Evolutionary conservation across 2,329 filamentous ascomycete species (phyloP).

Genomic region (Aspergillus hiratsukae): DNA sequence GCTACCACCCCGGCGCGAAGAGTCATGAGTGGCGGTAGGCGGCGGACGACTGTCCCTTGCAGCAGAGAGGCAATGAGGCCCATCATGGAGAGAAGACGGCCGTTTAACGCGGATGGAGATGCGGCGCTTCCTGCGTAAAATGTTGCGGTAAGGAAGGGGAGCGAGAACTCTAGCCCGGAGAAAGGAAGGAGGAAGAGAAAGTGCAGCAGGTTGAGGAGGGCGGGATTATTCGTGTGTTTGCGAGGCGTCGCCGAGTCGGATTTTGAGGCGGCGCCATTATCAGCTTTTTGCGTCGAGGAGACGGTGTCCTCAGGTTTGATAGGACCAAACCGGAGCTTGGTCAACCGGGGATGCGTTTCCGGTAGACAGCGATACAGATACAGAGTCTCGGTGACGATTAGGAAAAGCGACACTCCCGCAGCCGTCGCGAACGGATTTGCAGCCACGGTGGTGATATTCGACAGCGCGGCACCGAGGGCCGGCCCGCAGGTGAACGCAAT

Average conservation of each 20-base stretch:
- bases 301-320: conserved; percentile 13
- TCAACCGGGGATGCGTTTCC: conserved; percentile 69
- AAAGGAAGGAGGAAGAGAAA: conserved; percentile 94
- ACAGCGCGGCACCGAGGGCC: conserved; percentile 81
- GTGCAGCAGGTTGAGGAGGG: conserved; percentile 77
- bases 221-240: conserved; percentile 73
- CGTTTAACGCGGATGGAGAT: conserved; percentile 66
- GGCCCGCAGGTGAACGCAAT: conserved; percentile 97
- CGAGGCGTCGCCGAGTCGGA: conserved; percentile 15
- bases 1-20: conserved; percentile 74
- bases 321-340: conserved; percentile 31
- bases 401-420: conserved; percentile 75
- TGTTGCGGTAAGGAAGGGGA: conserved; percentile 96
- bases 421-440: conserved; percentile 93
- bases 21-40: conserved; percentile 73
- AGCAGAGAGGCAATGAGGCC: conserved; percentile 88
- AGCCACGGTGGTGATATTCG: conserved; percentile 69
- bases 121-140: conserved; percentile 67
- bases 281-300: background rate
- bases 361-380: conserved; percentile 83
- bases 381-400: conserved; percentile 81
- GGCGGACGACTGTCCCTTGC: conserved; percentile 85
- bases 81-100: conserved; percentile 81
- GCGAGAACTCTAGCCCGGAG: conserved; percentile 94
- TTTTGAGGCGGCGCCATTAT: background rate